Conservation (phyloP, 2,329 filamentous ascomycete species). For the Colletotrichum cordylinicola region DNA sequence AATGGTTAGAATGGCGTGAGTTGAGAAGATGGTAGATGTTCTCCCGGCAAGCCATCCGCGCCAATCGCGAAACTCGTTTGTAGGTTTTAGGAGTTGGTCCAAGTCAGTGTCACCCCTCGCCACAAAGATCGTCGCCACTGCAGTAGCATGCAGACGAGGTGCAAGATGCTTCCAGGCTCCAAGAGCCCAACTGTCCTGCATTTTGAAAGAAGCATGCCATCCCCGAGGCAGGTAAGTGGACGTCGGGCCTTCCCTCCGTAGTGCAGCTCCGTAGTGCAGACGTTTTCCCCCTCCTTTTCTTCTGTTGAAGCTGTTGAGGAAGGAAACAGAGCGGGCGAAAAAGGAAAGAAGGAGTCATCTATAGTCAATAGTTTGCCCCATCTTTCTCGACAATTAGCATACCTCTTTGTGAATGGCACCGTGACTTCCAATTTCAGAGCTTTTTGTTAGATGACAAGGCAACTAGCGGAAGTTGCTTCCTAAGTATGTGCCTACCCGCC, state of each 20-base stretch:
- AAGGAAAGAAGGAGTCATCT: background rate
- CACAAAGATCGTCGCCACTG: background rate
- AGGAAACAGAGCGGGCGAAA: background rate
- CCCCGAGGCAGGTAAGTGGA: background rate
- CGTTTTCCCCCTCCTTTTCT: background rate
- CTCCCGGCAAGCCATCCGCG: background rate
- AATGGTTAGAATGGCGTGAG: background rate
- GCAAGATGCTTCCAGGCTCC: background rate
- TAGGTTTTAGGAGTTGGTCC: background rate
- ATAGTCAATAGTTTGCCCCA: too few species aligned
- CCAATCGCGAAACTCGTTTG: background rate
- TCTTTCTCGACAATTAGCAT: too few species aligned
- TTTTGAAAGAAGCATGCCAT: background rate
- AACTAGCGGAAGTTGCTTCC: background rate
- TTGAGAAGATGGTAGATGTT: background rate
- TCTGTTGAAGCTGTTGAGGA: background rate
- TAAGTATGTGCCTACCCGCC: background rate
- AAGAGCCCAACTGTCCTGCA: background rate
- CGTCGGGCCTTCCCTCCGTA: background rate
- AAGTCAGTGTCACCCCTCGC: background rate
- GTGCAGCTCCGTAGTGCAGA: accelerated
- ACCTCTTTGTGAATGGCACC: too few species aligned
- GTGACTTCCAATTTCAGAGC: background rate
- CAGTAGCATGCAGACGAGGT: background rate
- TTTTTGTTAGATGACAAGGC: too few species aligned